Evolutionary conservation across 169 alveolate species (phyloP), one percentile per base, ranked within the genome.

Genomic region (Plasmodium gonderi): DNA sequence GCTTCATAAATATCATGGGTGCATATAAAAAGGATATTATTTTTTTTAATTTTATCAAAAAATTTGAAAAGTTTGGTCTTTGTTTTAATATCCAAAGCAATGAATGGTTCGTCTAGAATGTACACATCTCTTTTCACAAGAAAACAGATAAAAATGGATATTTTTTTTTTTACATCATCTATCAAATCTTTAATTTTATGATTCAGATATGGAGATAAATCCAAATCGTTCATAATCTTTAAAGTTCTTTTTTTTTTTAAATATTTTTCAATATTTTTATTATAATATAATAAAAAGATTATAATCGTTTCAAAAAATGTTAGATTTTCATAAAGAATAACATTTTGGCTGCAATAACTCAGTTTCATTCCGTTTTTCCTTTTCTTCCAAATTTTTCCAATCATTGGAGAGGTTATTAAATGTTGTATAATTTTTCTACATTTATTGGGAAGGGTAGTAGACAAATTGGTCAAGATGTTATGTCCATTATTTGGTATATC

Each of bases 1-100:
- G 93, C 93, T 77, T 87, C 93, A 29, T 87, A 87, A 12, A 87
- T 87, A 38, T 87, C 93, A 75, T 87, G 93, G 17, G 93, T 87
- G 26, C 93, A 87, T 36, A 87, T 87, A 75, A 87, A 87, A 60
- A 87, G 64, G 23, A 87, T 87, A 40, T 87, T 87, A 49, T 87
- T 75, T 42, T 87, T 87, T 87, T 76, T 87, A 2, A 87, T 87
- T 87, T 87, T 87, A 29, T 87, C 93, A 60, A 87, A 87, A 64
- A 87, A 87, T 23, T 54, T 75, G 31, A 87, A 87, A 3, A 87
- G 44, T 33, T 87, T 87, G 0, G 77, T 76, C 68, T 87, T 87
- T 26, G 93, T 87, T 64, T 87, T 74, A 49, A 87, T 87, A 31
- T 87, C 93, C 49, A 87, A 75, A 9, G 89, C 87, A 5, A 87